Percentiles rank a stretch among this genome's conserved stretches.
phyloP scores from a whole-genome alignment of 345 rosid genomes.

The Eucalyptus polyanthemos region DNA sequence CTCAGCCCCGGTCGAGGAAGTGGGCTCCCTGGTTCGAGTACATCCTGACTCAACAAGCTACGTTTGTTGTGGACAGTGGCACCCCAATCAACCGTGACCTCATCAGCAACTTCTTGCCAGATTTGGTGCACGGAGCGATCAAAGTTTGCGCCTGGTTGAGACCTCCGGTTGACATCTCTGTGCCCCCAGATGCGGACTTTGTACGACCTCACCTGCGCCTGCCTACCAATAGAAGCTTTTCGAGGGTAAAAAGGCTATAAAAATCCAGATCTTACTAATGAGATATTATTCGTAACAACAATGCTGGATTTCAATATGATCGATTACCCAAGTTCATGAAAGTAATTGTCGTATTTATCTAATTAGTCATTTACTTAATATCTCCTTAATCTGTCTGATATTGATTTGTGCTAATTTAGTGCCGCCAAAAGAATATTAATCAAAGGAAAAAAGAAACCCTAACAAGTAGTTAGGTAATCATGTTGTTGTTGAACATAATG shows the following conservation, averaged over 20 bases:
- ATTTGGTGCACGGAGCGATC: conserved; percentile 69
- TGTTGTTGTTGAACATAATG: neutral
- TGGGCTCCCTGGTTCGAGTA: conserved; percentile 46
- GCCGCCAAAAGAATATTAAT: neutral
- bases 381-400: neutral
- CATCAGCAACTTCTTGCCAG: conserved; percentile 66
- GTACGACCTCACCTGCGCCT: conserved; percentile 77
- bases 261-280: neutral
- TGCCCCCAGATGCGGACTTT: conserved; percentile 68
- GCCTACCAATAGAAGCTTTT: conserved; percentile 21
- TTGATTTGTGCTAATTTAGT: neutral
- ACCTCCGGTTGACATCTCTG: conserved; percentile 77
- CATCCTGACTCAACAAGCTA: conserved; percentile 39
- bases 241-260: neutral
- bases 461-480: neutral
- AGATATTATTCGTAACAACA: accelerated
- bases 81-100: conserved; percentile 53
- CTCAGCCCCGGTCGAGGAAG: conserved; percentile 80
- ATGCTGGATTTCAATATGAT: accelerated
- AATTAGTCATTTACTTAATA: neutral
- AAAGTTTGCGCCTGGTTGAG: conserved; percentile 66
- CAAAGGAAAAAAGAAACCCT: neutral
- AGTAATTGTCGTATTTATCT: neutral
- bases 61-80: conserved; percentile 48
- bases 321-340: neutral